Evolutionary conservation across 2,329 filamentous ascomycete genomes (phyloP), one percentile per base, ranked within the genome.

Genomic region (Ilyonectria mors-panacis): DNA sequence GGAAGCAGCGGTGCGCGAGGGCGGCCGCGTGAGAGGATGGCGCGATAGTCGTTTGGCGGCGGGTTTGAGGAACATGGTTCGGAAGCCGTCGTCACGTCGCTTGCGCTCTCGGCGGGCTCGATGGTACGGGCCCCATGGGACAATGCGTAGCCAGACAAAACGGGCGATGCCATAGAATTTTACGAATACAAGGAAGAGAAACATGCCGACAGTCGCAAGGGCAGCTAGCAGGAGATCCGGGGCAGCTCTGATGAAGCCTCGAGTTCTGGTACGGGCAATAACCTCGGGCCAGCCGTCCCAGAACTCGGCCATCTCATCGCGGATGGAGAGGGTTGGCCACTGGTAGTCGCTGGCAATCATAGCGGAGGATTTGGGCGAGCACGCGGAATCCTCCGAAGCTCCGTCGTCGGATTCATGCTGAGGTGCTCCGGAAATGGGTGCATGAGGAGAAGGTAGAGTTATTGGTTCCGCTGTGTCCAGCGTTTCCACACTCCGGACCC

Each of bases 241-340:
- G n/a, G 45, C 57, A 3, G 51, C 56, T 23, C 51, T 57, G 50
- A 65, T 33, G 3, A 65, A 55, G 45, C 65, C 61, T 3, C 57
- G 37, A 19, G 37, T 44, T 37, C 61, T 57, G 17, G 55, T 51
- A 12, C 55, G 55, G 17, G 65, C 54, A 13, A 63, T 45, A 33
- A 64, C 53, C 47, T 64, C 60, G n/a, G 65, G 60, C 65, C 60
- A 67, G n/a, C 65, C 55, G 12, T 63, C 60, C 59, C 59, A 63
- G 35, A 67, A 63, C 35, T 67, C 65, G 55, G 50, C 26, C 60
- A 67, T 59, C 55, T 67, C 65, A 37, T 64, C 65, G 33, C 60
- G 55, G 13, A 67, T 59, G 55, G 65, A 67, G 19, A 63, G 60
- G 42, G 65, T 67, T 48, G 65, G 59, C 65, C 65, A 67, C 21